Evolutionary conservation across 441 rosid species (phyloP), one percentile per base, ranked within the genome.

Genomic region (Erysimum cheiri): DNA sequence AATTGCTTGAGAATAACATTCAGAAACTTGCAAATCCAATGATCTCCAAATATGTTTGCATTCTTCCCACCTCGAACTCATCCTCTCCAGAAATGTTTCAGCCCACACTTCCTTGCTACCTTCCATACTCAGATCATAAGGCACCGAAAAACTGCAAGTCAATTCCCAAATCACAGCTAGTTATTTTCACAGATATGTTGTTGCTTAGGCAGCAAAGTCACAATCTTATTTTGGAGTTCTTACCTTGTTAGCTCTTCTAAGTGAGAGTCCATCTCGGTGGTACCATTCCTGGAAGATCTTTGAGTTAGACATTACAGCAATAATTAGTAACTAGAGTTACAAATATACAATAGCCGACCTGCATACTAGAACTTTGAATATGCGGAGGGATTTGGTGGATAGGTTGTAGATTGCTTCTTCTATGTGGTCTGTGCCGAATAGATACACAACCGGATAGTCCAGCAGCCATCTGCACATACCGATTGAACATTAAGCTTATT

Each of bases 1-100:
- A 63, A 91, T 91, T 58, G 96, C 93, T 57, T 93, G 97, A 13
- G 96, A 95, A 69, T 86, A 85, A 78, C 92, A 89, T 80, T 89
- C 96, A 44, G 68, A 76, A 12, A 93, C 98, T 81, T 91, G 90
- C 90, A 91, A 69, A 68, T 79, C 75, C 75, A 94, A 46, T 10
- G 87, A 70, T 67, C 77, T 81, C 97, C 97, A 89, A 61, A 76
- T 81, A 41, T 80, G 80, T 78, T 84, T 89, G 87, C 93, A 77
- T 44, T 73, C 80, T 77, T 77, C 87, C 91, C 90, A 80, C 70
- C 81, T 86, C 5, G 77, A 78, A 26, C 75, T 82, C 88, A 91
- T 74, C 50, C 63, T 68, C 36, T 72, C 80, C 36, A 91, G 55
- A 78, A 91, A 88, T 54, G 69, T 64, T 80, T 74, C 86, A 1